Base-by-base conservation (phyloP, 228 moss, liverwort and hornwort genomes). In the Sphagnum magellanicum region DNA sequence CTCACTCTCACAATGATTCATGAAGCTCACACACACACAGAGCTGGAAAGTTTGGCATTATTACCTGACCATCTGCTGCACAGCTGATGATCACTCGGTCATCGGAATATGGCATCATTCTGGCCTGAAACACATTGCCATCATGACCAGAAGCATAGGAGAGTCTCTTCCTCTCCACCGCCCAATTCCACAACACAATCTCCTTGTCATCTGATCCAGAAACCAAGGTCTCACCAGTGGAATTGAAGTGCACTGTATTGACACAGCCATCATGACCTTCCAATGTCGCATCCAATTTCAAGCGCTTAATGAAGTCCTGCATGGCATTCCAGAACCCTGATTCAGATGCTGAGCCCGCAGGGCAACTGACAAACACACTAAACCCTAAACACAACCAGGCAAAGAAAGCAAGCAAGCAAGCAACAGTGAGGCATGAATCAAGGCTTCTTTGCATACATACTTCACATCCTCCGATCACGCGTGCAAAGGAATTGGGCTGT, bases 201-300 rank as follows among this genome's bases (percentile, higher is more conserved):
- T 89, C 84, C 72, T 78, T 89, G 64, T 92, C 96, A 76, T 96
- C 92, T 50, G 96, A 96, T 63, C 92, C 92, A 48, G 96, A 96
- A 8, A 92, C 84, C 68, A 96, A 71, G 7, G 92, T 81, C 72
- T 92, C 92, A 67, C 92, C 92, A 15, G 75, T 81, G 12, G 92
- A 89, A 70, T 89, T 92, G 61, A 96, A 96, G 50, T 89, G 76
- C 52, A 96, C 88, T 32, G 91, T 85, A 74, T 92, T 92, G 50
- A 96, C 91, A 79, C 96, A 91, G 55, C 88, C 83, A 1, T 74
- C 71, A 51, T 96, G 92, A 48, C 86, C 88, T 17, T 96, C 88
- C 71, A 96, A 74, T 51, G 64, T 84, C 49, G 81, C 81, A 60
- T 78, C 84, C 8, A 72, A 76, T 9, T 73, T 50, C 51, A 96